phyloP scores from a whole-genome alignment of 768 basidiomycete species.

The Boletales sp. region DNA sequence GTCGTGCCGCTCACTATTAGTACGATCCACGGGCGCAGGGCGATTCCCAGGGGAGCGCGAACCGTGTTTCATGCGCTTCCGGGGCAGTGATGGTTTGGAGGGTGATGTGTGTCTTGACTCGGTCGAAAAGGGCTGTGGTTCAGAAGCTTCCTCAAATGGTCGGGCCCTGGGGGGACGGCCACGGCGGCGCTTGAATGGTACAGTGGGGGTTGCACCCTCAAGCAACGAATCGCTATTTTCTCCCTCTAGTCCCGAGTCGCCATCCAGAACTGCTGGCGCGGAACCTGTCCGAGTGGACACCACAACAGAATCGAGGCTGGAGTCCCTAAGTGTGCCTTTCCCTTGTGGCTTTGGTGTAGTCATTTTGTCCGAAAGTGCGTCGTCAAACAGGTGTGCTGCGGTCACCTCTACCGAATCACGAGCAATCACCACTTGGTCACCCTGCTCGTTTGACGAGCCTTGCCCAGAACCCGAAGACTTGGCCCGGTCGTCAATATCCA shows the following conservation, averaged over 20 bases:
- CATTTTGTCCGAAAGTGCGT: constrained; percentile 16
- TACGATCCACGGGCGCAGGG: constrained; percentile 5
- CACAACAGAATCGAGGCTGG: constrained; percentile 11
- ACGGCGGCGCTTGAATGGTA: constrained; percentile 31
- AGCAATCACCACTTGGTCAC: constrained; percentile 7
- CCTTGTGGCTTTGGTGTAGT: constrained; percentile 19
- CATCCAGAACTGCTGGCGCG: constrained; percentile 12
- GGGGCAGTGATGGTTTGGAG: constrained; percentile 25
- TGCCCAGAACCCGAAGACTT: constrained; percentile 14
- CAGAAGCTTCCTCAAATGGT: constrained; percentile 5
- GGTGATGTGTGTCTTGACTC: constrained; percentile 11
- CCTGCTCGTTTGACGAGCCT: constrained; percentile 13
- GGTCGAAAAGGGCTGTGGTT: background rate
- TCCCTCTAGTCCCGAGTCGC: constrained; percentile 5
- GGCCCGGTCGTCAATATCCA: constrained; percentile 14
- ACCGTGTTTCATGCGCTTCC: constrained; percentile 46
- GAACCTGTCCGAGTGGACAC: constrained; percentile 20
- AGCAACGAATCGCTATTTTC: constrained; percentile 6
- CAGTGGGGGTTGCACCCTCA: constrained; percentile 4
- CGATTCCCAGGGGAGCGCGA: constrained; percentile 30
- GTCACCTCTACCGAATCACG: constrained; percentile 11
- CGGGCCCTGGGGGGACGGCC: constrained; percentile 30
- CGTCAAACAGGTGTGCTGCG: constrained; percentile 32
- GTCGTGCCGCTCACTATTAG: constrained; percentile 1
- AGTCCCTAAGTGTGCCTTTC: constrained; percentile 12